These are phyloP conservation scores for Trichoderma breve DNA, from an alignment of 2,329 filamentous ascomycete species.

Conservation along the genomic window DNA sequence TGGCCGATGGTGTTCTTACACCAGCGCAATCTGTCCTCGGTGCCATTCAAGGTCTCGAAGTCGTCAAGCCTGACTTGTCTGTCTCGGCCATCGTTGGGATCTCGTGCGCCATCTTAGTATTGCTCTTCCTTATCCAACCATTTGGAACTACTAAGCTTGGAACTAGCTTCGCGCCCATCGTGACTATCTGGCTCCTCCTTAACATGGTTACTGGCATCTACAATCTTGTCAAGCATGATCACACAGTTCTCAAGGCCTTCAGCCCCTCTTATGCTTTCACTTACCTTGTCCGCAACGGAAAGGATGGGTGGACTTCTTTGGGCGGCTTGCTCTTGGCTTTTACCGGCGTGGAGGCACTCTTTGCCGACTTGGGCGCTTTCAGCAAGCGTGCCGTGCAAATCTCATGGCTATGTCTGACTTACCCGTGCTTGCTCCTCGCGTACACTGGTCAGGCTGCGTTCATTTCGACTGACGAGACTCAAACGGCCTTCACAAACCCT, in stretches of 20 bases:
- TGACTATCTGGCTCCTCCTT: slow-evolving; percentile 65
- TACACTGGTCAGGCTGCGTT: slow-evolving; percentile 75
- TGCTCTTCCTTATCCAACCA: slow-evolving; percentile 64
- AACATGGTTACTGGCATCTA: slow-evolving; percentile 64
- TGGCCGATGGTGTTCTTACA: slow-evolving; percentile 64
- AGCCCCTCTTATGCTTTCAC: slow-evolving; percentile 58
- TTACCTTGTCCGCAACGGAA: slow-evolving; percentile 59
- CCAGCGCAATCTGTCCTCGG: slow-evolving; percentile 69
- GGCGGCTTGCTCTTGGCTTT: slow-evolving; percentile 73
- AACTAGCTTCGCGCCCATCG: slow-evolving; percentile 61
- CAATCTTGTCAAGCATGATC: slow-evolving; percentile 52
- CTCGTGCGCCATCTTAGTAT: slow-evolving; percentile 61
- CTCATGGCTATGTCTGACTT: slow-evolving; percentile 67
- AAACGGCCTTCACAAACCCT: slow-evolving; percentile 53
- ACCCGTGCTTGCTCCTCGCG: slow-evolving; percentile 63
- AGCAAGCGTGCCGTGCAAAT: slow-evolving; percentile 67
- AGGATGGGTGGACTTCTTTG: slow-evolving; percentile 61
- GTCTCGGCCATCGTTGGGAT: slow-evolving; percentile 60
- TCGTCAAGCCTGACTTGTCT: slow-evolving; percentile 55
- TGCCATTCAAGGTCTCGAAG: slow-evolving; percentile 62
- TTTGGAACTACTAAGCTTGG: slow-evolving; percentile 62
- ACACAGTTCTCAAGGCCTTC: slow-evolving; percentile 56
- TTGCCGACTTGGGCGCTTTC: slow-evolving; percentile 76
- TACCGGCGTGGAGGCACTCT: slow-evolving; percentile 76
- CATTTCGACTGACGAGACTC: slow-evolving; percentile 57